Evolutionary conservation across 352 stramenopile species (phyloP).

Genomic region (Globisporangium ultimum): DNA sequence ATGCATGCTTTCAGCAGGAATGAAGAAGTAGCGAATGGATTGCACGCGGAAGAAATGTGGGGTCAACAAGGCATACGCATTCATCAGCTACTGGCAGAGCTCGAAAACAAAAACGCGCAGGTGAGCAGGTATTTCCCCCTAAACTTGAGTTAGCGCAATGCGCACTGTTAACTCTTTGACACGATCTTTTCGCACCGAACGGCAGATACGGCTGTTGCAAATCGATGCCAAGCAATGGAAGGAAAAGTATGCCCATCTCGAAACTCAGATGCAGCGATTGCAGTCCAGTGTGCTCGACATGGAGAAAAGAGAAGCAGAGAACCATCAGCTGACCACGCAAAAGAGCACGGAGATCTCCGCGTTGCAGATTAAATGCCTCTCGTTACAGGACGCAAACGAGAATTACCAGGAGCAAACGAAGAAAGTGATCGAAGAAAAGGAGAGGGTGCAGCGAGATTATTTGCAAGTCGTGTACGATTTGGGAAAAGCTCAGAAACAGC

Average conservation of each 20-base stretch:
- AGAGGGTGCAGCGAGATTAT: slow-evolving; percentile 48
- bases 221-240: slow-evolving; percentile 16
- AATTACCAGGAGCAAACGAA: slow-evolving; percentile 25
- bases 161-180: not conserved
- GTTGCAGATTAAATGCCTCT: slow-evolving; percentile 24
- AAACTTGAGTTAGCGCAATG: not conserved
- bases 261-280: slow-evolving; percentile 21
- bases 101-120: slow-evolving; percentile 9
- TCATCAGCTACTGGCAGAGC: slow-evolving; percentile 11
- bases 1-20: not conserved
- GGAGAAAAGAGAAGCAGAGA: slow-evolving; percentile 22
- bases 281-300: slow-evolving; percentile 19
- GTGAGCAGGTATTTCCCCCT: not conserved
- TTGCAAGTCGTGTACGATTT: slow-evolving; percentile 47
- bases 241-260: slow-evolving; percentile 18
- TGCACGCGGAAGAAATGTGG: not conserved
- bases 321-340: slow-evolving; percentile 19
- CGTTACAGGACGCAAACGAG: slow-evolving; percentile 34
- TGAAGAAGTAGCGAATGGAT: not conserved
- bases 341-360: slow-evolving; percentile 25
- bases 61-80: not conserved
- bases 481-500: slow-evolving; percentile 38
- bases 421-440: slow-evolving; percentile 30
- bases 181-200: not conserved
- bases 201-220: slow-evolving; percentile 10